Base-by-base conservation (phyloP, 2,329 filamentous ascomycete species). In the Dactylellina drechsleri region DNA sequence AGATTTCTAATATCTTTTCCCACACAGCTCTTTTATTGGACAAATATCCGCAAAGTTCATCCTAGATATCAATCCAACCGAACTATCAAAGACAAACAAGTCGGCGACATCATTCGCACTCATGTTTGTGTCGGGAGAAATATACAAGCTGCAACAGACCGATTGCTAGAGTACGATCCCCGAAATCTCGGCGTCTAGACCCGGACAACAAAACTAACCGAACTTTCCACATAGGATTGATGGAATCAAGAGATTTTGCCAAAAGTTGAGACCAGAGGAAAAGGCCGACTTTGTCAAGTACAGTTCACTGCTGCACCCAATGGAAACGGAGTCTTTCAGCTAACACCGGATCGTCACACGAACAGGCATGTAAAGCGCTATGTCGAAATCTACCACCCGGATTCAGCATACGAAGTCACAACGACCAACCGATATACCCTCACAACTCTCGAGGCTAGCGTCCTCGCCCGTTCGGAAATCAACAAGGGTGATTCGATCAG, bases 401-500 rank as follows among this genome's bases (percentile, higher is more conserved):
- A 98, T 79, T 97, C 92, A 80, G 92, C 94, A 0, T 98, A 95
- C 83, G 95, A 99, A 82, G 93, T 99, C 78, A 91, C 91, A 16
- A 91, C 89, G 1, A 98, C 95, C 41, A 98, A 98, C 81, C 90
- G 95, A 64, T 99, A 98, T 83, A 97, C 93, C 4, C 93, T 98
- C 77, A 89, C 89, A 64, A 92, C 90, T 31, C 92, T 96, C 77
- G 95, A 99, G 82, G 95, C 95, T 10, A 90, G 92, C 18, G 88
- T 97, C 53, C 91, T 91, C 2, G 94, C 96, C 8, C 88, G 95
- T 50, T 89, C 87, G 75, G 87, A 87, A 64, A 95, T 98, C 80
- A 89, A 87, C 78, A 90, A 89, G 77, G 92, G 93, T 76, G 92
- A 97, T 80, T 88, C 90, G 45, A 90, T 99, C 83, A 97, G 93